Evolutionary conservation across 768 basidiomycete genomes (phyloP).

Genomic region (Filobasidium wieringae): DNA sequence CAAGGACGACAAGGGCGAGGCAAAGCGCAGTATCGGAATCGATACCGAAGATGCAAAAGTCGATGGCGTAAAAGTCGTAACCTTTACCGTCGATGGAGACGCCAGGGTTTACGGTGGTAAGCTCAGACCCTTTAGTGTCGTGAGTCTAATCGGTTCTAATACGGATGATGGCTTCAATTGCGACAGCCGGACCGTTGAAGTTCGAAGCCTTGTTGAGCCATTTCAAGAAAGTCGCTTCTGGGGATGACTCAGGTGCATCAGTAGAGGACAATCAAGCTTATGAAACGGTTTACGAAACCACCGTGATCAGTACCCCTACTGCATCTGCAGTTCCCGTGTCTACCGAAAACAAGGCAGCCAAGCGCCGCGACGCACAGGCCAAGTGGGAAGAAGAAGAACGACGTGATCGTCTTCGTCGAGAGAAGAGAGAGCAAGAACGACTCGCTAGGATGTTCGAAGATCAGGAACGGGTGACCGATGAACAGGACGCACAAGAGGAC

Average conservation of each 20-base stretch:
- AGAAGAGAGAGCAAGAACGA: slow-evolving; percentile 17
- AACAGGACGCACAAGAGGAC: background rate
- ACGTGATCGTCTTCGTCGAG: slow-evolving; percentile 24
- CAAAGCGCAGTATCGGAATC: slow-evolving; percentile 45
- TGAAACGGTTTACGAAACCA: slow-evolving; percentile 2
- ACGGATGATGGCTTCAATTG: too few species aligned
- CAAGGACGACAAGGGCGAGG: slow-evolving; percentile 45
- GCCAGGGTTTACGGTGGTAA: slow-evolving; percentile 59
- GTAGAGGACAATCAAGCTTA: slow-evolving; percentile 34
- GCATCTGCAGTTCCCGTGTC: background rate
- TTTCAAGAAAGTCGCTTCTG: slow-evolving; percentile 48
- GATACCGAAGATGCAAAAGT: slow-evolving; percentile 44
- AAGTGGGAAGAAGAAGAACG: slow-evolving; percentile 33
- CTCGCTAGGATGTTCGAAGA: slow-evolving; percentile 3
- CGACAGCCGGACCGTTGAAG: slow-evolving; percentile 54
- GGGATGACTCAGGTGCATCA: slow-evolving; percentile 42
- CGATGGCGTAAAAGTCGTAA: slow-evolving; percentile 49
- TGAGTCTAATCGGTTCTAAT: background rate
- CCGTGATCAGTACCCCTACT: background rate
- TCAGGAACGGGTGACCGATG: slow-evolving; percentile 6
- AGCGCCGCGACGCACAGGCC: slow-evolving; percentile 15
- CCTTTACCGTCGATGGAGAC: slow-evolving; percentile 55
- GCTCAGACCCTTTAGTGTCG: background rate
- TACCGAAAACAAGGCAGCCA: slow-evolving; percentile 10
- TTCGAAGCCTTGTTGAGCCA: slow-evolving; percentile 61